phyloP scores from a whole-genome alignment of 2,329 filamentous ascomycete genomes.

The Plenodomus tracheiphilus region DNA sequence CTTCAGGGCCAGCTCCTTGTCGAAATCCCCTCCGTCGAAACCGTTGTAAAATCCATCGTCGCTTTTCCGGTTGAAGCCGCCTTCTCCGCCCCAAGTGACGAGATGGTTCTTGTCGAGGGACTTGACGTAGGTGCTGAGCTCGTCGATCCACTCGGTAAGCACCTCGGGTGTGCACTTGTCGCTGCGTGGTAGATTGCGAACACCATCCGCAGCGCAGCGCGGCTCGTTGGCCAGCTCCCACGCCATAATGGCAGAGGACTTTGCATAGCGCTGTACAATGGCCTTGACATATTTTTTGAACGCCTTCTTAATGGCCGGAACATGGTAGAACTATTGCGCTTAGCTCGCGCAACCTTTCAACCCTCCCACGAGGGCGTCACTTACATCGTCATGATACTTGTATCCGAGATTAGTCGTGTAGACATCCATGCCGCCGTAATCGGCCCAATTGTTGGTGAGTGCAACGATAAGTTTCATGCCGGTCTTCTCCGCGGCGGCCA shows the following conservation, averaged over 20 bases:
- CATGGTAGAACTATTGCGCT: slow-evolving; percentile 36
- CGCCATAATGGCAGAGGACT: slow-evolving; percentile 55
- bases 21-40: slow-evolving; percentile 58
- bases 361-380: neutral
- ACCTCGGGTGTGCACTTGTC: slow-evolving; percentile 43
- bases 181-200: slow-evolving; percentile 34
- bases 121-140: slow-evolving; percentile 61
- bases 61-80: slow-evolving; percentile 36
- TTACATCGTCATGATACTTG: slow-evolving; percentile 55
- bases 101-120: slow-evolving; percentile 56
- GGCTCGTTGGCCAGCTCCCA: slow-evolving; percentile 60
- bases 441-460: slow-evolving; percentile 63
- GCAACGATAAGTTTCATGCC: slow-evolving; percentile 59
- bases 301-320: slow-evolving; percentile 56
- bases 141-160: slow-evolving; percentile 55
- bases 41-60: slow-evolving; percentile 46
- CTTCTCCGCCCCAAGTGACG: slow-evolving; percentile 59
- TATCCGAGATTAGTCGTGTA: slow-evolving; percentile 61
- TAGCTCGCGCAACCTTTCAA: neutral
- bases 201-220: slow-evolving; percentile 32
- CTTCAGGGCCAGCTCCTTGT: slow-evolving; percentile 53
- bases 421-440: slow-evolving; percentile 63
- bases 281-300: slow-evolving; percentile 55
- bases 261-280: slow-evolving; percentile 55
- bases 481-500: slow-evolving; percentile 53